Percentiles rank a stretch among this genome's conserved stretches.
Evolutionary conservation across 2,329 filamentous ascomycete genomes (phyloP).

Genomic region (Drechslerella stenobrocha): DNA sequence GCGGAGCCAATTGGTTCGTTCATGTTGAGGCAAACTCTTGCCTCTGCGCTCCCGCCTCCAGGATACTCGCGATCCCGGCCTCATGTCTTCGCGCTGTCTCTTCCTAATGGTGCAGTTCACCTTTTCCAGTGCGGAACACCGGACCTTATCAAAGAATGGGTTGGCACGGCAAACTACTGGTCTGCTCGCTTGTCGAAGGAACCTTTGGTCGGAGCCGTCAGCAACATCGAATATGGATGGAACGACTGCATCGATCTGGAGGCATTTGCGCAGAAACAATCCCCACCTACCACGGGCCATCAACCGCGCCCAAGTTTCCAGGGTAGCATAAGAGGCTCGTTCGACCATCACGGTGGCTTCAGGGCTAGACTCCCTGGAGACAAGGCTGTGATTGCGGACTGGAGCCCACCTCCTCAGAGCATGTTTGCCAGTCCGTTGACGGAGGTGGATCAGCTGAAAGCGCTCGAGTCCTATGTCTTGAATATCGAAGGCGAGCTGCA

Average conservation of each 20-base stretch:
- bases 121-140: conserved; percentile 97
- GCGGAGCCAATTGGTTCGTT: conserved; percentile 87
- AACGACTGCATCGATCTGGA: conserved; percentile 69
- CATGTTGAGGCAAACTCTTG: conserved; percentile 84
- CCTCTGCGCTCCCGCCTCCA: conserved; percentile 82
- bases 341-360: conserved; percentile 65
- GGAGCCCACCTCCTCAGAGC: conserved; percentile 84
- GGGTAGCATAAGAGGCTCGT: conserved; percentile 58
- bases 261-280: conserved; percentile 51
- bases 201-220: conserved; percentile 86
- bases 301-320: conserved; percentile 52
- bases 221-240: conserved; percentile 98
- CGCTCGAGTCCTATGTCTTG: conserved; percentile 76
- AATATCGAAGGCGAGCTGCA: conserved; percentile 83
- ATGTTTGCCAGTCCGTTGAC: conserved; percentile 78
- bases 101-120: conserved; percentile 91
- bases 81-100: conserved; percentile 88
- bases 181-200: conserved; percentile 91
- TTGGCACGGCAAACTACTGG: conserved; percentile 96
- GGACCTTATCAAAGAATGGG: conserved; percentile 93
- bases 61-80: conserved; percentile 89
- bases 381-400: conserved; percentile 79
- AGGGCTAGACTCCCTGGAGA: conserved; percentile 78
- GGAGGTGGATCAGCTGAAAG: conserved; percentile 78
- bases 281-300: conserved; percentile 49